Base-by-base conservation (phyloP, 495 filamentous ascomycete genomes). In the Bacidia gigantensis region DNA sequence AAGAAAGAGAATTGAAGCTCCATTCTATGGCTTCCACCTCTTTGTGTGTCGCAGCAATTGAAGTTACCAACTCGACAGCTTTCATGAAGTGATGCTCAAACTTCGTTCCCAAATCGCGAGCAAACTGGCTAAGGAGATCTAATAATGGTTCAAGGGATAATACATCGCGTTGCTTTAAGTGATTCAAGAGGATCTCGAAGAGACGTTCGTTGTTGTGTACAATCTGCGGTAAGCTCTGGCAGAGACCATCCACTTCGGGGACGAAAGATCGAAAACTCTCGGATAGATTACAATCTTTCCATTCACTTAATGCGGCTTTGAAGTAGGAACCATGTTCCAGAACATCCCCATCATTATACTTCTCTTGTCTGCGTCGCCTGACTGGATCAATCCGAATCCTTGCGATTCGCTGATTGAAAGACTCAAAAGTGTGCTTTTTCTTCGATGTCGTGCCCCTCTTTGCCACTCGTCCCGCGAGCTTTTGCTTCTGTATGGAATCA, bases 361-460 rank as follows among this genome's bases (percentile, higher is more conserved):
- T 87, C 62, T 85, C 76, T 51, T 81, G 81, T 64, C 89, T 87
- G 56, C 87, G 83, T 68, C 80, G 79, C 58, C 89, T 85, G 57
- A 96, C 78, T 20, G 92, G 90, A 61, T 97, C 89, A 70, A 99
- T 84, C 62, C 80, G 89, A 64, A 97, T 73, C 65, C 92, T 95
- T 57, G 88, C 79, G 62, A 99, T 87, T 63, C 95, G 94, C 65
- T 82, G 73, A 32, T 86, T 88, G 68, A 99, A 99, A 46, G 81
- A 80, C 70, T 99, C 85, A 76, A 87, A 97, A 65, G 84, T 76
- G 64, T 95, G 86, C 26, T 82, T 80, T 58, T 85, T 89, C 56
- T 80, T 80, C 26, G 88, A 84, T 56, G 72, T 70, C 9, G 88
- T 95, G 56, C 78, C 69, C 9, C 73, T 59, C 69, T 83, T 81